These are phyloP conservation scores for Uronychia setigera DNA, from an alignment of 73 alveolate species.

Conservation along the genomic window DNA sequence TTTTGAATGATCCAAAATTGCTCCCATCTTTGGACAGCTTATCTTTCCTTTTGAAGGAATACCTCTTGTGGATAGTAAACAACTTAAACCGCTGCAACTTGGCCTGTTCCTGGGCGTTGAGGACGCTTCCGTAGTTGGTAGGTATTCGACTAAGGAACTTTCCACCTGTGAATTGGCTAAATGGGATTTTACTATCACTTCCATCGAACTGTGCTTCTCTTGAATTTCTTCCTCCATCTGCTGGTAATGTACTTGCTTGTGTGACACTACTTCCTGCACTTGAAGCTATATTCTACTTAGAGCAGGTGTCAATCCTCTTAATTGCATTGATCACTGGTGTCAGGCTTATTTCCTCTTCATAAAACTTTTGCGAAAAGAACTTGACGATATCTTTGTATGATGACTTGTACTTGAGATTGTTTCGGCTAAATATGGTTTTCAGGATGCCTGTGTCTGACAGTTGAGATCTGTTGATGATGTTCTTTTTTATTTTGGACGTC, in stretches of 20 bases:
- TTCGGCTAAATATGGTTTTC: background rate
- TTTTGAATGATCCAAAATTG: background rate
- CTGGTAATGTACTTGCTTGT: background rate
- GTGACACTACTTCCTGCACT: background rate
- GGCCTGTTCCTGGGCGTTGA: background rate
- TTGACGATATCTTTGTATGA: background rate
- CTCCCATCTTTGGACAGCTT: conserved; percentile 26
- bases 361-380: background rate
- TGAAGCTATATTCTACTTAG: background rate
- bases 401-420: background rate
- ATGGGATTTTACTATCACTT: no score
- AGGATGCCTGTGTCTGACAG: background rate
- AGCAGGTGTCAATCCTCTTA: background rate
- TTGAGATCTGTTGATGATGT: conserved; percentile 2
- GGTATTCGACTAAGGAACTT: no score
- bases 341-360: conserved; percentile 1
- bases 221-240: no score
- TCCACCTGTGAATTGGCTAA: no score
- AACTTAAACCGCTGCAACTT: background rate
- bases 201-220: no score
- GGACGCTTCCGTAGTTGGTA: background rate
- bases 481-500: background rate
- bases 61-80: background rate
- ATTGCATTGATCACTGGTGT: conserved; percentile 5
- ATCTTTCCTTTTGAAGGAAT: background rate